phyloP scores from a whole-genome alignment of 2,329 filamentous ascomycete species.

The Chaetomium olivaceum region DNA sequence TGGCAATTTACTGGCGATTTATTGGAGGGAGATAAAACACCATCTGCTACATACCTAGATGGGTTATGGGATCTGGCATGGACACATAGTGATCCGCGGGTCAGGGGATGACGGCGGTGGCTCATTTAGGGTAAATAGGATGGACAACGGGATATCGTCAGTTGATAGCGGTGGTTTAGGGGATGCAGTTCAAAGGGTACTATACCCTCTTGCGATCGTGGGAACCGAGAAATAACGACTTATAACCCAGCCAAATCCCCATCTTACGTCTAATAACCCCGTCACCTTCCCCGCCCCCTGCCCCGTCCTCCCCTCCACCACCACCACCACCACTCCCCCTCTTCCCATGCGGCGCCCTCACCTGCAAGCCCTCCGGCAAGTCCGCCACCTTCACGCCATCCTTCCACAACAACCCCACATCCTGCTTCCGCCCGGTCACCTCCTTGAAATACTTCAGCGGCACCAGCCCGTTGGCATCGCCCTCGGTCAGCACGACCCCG shows the following conservation, averaged over 20 bases:
- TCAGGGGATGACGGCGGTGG: background rate
- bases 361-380: slow-evolving; percentile 61
- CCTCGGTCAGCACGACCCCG: slow-evolving; percentile 69
- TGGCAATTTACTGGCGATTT: background rate
- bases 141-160: background rate
- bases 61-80: background rate
- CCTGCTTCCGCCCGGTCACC: slow-evolving; percentile 63
- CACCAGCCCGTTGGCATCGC: slow-evolving; percentile 59
- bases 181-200: background rate
- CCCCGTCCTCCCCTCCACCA: slow-evolving; percentile 31
- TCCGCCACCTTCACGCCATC: slow-evolving; percentile 67
- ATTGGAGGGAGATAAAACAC: background rate
- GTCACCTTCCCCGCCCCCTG: slow-evolving; percentile 16
- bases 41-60: background rate
- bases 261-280: background rate
- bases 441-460: slow-evolving; percentile 67
- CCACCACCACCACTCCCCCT: slow-evolving; percentile 41
- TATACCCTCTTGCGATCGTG: background rate
- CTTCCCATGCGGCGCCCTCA: slow-evolving; percentile 51
- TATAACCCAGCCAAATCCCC: background rate
- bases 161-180: background rate
- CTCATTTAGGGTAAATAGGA: background rate
- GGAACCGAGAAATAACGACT: background rate
- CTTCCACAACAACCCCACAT: slow-evolving; percentile 68
- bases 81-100: background rate